Evolutionary conservation across 2,329 filamentous ascomycete genomes (phyloP).

Genomic region (Penicillium sp.): DNA sequence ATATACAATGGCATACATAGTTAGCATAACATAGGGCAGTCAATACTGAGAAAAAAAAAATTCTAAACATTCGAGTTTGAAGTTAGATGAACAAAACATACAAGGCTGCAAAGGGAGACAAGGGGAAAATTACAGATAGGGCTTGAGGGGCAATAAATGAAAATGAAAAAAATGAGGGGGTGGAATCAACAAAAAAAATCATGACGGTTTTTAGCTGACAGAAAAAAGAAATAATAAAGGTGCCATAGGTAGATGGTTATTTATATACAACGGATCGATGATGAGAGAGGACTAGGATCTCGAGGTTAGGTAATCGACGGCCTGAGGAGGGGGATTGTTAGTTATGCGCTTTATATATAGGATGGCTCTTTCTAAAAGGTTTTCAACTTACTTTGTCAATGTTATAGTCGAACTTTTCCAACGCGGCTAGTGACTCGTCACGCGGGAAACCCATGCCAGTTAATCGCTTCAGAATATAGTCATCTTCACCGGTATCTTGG

Average conservation of each 20-base stretch:
- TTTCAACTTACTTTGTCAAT: conserved; percentile 74
- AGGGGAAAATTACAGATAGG: not conserved
- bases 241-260: not conserved
- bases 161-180: not conserved
- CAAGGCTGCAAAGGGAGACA: not conserved
- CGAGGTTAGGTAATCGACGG: conserved; percentile 40
- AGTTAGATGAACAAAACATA: not conserved
- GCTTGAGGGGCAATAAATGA: not conserved
- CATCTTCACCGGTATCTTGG: conserved; percentile 75
- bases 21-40: too few relatives aligned
- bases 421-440: conserved; percentile 66
- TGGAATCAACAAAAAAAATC: not conserved
- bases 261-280: conserved; percentile 6
- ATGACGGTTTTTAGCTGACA: not conserved
- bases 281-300: conserved; percentile 26
- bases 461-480: conserved; percentile 83
- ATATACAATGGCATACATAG: not conserved
- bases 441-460: conserved; percentile 85
- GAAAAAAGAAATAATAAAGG: not conserved
- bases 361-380: too few relatives aligned
- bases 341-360: not conserved
- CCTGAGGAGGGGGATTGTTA: conserved; percentile 21
- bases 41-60: too few relatives aligned
- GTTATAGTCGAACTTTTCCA: conserved; percentile 96
- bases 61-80: not conserved